phyloP scores from a whole-genome alignment of 2,329 filamentous ascomycete genomes.

The Talaromyces sp. region DNA sequence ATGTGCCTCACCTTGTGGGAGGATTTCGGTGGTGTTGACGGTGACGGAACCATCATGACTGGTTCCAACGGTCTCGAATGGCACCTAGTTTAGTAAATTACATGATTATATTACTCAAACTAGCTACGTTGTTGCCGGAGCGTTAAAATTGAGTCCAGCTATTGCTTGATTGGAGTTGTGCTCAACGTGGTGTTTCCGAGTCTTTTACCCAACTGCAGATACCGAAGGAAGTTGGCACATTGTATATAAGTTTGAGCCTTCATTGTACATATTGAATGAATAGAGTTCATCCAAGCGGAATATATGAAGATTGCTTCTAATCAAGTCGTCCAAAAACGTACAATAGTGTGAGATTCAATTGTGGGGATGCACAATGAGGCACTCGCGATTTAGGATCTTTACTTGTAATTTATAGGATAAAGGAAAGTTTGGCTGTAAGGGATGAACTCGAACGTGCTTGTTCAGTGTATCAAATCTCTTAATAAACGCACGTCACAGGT shows the following conservation, averaged over 20 bases:
- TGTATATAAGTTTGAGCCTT: background rate
- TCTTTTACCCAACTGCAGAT: background rate
- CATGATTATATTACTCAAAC: background rate
- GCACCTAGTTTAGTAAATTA: slow-evolving; percentile 2
- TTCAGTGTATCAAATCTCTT: background rate
- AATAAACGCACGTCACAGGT: background rate
- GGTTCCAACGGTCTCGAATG: slow-evolving; percentile 1
- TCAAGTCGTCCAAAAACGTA: background rate
- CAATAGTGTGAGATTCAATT: background rate
- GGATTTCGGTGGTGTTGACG: slow-evolving; percentile 15
- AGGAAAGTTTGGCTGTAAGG: background rate
- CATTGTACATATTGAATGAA: slow-evolving; percentile 1
- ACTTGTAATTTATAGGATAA: background rate
- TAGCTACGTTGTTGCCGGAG: too few relatives aligned
- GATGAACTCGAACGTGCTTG: background rate
- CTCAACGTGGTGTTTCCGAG: background rate
- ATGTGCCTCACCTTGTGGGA: slow-evolving; percentile 18
- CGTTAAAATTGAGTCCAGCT: background rate
- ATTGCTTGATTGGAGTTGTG: too few relatives aligned
- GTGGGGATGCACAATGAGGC: background rate
- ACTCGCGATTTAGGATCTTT: background rate
- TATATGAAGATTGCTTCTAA: background rate
- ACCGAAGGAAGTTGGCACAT: background rate
- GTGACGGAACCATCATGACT: slow-evolving; percentile 18
- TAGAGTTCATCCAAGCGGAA: background rate